These are phyloP conservation scores for Russula lepida DNA, from an alignment of 768 basidiomycete genomes.

Conservation along the genomic window DNA sequence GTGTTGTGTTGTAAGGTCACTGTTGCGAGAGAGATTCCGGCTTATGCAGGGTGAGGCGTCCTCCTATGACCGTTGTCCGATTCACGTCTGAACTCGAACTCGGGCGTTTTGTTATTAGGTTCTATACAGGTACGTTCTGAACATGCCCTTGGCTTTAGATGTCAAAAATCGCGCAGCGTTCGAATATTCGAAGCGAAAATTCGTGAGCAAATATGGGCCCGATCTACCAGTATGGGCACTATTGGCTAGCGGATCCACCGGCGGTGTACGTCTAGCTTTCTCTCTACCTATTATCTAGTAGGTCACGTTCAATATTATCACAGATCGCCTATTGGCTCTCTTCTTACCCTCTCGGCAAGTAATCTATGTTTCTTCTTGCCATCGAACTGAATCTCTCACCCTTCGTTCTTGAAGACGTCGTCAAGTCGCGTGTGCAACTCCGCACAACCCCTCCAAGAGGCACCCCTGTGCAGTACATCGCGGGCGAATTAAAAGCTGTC, in stretches of 20 bases:
- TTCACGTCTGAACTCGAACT: background rate
- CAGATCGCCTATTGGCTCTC: constrained; percentile 90
- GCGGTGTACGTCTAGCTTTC: constrained; percentile 49
- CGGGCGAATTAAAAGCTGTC: constrained; percentile 55
- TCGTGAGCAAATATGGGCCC: constrained; percentile 52
- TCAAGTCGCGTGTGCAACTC: constrained; percentile 87
- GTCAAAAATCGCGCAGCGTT: constrained; percentile 44
- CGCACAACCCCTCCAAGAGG: constrained; percentile 64
- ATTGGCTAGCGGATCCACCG: constrained; percentile 73
- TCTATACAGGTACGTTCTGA: constrained; percentile 49
- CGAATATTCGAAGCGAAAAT: constrained; percentile 80
- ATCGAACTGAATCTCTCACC: background rate
- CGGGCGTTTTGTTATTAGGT: constrained; percentile 34
- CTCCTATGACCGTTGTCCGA: too few relatives aligned
- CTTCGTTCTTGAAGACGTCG: constrained; percentile 49
- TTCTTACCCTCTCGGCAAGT: constrained; percentile 76
- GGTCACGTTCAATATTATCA: background rate
- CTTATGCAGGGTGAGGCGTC: constrained; percentile 69
- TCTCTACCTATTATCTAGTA: background rate
- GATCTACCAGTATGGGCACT: constrained; percentile 80
- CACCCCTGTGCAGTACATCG: constrained; percentile 70
- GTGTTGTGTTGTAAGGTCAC: constrained; percentile 51
- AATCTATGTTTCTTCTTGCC: background rate
- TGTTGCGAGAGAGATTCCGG: constrained; percentile 88
- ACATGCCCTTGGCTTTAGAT: background rate